Evolutionary conservation across 2,329 filamentous ascomycete genomes (phyloP).

Genomic region (Aspergillus sp.): DNA sequence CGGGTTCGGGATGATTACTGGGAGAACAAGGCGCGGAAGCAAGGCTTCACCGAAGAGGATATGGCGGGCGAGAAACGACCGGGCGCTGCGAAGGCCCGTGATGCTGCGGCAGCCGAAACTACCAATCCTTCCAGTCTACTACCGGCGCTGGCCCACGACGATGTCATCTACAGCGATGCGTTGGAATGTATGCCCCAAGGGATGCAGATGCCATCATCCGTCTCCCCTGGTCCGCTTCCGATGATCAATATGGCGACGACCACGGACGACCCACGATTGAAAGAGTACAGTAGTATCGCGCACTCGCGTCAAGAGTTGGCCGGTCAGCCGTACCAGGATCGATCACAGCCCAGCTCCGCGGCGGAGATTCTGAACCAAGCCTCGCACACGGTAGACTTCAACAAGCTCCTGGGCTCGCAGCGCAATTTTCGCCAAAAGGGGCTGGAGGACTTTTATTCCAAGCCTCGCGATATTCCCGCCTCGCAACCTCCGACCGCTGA

Average conservation of each 20-base stretch:
- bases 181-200: conserved; percentile 59
- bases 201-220: conserved; percentile 55
- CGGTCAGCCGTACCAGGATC: conserved; percentile 79
- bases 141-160: conserved; percentile 62
- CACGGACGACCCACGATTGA: conserved; percentile 64
- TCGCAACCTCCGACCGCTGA: conserved; percentile 25
- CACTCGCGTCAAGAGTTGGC: conserved; percentile 83
- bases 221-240: conserved; percentile 62
- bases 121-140: conserved; percentile 48
- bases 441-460: conserved; percentile 70
- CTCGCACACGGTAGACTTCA: conserved; percentile 81
- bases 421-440: conserved; percentile 71
- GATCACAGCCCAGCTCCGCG: conserved; percentile 64
- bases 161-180: conserved; percentile 79
- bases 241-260: conserved; percentile 77
- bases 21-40: conserved; percentile 93
- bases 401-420: conserved; percentile 71
- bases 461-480: conserved; percentile 67
- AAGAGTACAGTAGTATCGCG: conserved; percentile 75
- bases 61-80: conserved; percentile 92
- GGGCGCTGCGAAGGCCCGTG: conserved; percentile 77
- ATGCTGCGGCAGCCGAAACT: conserved; percentile 64
- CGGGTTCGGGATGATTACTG: conserved; percentile 96
- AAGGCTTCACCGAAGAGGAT: conserved; percentile 96
- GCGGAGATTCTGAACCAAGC: conserved; percentile 78